Base-by-base conservation (phyloP, 352 stramenopile genomes). In the Pythium apleroticum region DNA sequence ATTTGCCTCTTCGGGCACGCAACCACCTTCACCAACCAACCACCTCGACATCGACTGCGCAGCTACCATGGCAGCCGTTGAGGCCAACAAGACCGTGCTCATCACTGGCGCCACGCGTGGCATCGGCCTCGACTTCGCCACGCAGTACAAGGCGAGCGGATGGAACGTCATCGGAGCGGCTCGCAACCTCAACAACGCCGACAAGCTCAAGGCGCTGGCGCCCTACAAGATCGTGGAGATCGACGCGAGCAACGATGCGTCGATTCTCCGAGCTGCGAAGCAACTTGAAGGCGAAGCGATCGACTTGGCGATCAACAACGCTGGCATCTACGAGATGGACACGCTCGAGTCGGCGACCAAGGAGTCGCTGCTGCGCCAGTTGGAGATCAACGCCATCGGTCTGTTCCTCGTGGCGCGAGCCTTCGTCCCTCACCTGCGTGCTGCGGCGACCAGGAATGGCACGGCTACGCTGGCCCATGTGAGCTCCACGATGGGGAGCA, bases 151-250 rank as follows among this genome's bases (percentile, higher is more conserved):
- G 27, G 52, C 65, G 0, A 50, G 56, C 14, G 77, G 75, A 17
- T 86, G 77, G 77, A 73, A 78, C n/a, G 75, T 84, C 50, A 78
- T 84, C 37, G 73, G 65, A 17, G 58, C 65, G 0, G 76, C 70
- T 0, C 76, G 76, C 19, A 41, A 75, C 52, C 49, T 57, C 9
- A 53, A 54, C 35, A 69, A 71, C 25, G 67, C 72, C 0, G 67
- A 72, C 28, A 65, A 76, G 39, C 73, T 84, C 27, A 31, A 37
- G 1, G 17, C 12, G 4, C 1, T 43, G 39, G 11, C 19, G 2
- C 62, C 60, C 1, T 60, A 65, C 28, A 53, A 62, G 37, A 65
- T 76, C 35, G 41, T 77, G 17, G 33, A 63, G 19, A 58, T 77
- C 19, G 69, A 80, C 24, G 15, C 20, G 1, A 27, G 8, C 8